Evolutionary conservation across 495 filamentous ascomycete genomes (phyloP), one percentile per base, ranked within the genome.

Genomic region (Talaromyces liani): DNA sequence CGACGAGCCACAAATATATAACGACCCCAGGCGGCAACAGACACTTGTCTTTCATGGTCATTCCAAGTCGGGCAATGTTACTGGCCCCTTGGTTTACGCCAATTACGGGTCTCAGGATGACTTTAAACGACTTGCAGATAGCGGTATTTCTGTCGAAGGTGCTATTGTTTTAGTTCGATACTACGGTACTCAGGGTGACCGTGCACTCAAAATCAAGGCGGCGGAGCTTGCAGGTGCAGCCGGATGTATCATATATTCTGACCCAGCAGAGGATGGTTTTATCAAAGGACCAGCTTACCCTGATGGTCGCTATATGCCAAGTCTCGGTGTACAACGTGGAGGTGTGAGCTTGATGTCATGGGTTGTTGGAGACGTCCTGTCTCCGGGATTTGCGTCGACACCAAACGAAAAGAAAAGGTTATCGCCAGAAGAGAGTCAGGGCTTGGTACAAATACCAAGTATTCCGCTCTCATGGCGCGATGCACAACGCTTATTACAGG

Each of bases 81-180:
- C 83, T n/a, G 94, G 95, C 0, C 93, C 88, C n/a, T 73, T 99
- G 60, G 84, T 99, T 2, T 99, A 96, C 70, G 95, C 90, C 24
- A 97, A 97, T 70, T 95, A 92, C 67, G 94, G 95, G 14, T 88
- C 90, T 59, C 83, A 83, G 53, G 86, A 90, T 58, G 94, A 99
- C 70, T 98, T 93, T 70, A 76, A 88, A 69, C 71, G 71, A 58
- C 76, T 99, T 27, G 74, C 83, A 59, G 84, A 92, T 53, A 79
- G 80, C 58, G 92, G 89, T 0, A 79, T 98, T 63, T 80, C 88
- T 12, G 75, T 92, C 1, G 82, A 85, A 6, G 94, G 93, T 14
- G 85, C 91, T 0, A 93, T 98, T 67, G 90, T 86, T 18, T 78
- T 98, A 34, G 87, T 98, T 54, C 82, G 90, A 58, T 88, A 94